Evolutionary conservation across 768 basidiomycete species (phyloP).

Genomic region (Trametes coccinea): DNA sequence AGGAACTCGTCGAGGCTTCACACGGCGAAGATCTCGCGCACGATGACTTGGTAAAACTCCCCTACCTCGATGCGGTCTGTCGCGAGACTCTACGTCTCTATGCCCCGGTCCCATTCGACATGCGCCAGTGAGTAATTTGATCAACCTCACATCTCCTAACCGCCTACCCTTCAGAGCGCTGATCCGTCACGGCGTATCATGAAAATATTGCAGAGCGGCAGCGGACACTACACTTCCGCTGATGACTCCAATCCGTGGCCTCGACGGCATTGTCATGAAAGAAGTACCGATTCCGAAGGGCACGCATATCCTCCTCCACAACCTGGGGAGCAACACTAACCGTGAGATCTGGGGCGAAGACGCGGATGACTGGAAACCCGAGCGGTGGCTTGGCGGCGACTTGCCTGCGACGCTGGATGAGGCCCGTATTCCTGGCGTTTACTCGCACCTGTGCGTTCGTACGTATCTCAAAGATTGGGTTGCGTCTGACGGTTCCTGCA

Average conservation of each 20-base stretch:
- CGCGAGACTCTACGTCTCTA: conserved; percentile 59
- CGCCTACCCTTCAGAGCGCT: too few species aligned
- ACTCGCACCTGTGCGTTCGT: conserved; percentile 19
- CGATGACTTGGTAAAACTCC: conserved; percentile 33
- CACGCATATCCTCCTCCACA: not conserved
- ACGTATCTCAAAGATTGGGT: too few species aligned
- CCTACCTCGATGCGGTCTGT: conserved; percentile 65
- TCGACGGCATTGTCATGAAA: conserved; percentile 38
- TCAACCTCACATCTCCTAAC: too few species aligned
- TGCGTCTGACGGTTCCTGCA: too few species aligned
- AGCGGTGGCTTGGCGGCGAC: conserved; percentile 16
- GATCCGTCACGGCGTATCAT: too few species aligned
- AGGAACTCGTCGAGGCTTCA: conserved; percentile 20
- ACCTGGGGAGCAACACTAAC: conserved; percentile 9
- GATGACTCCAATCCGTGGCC: conserved; percentile 36
- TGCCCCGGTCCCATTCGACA: not conserved
- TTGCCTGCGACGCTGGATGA: conserved; percentile 14
- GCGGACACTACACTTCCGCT: conserved; percentile 44
- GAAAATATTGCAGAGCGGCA: conserved; percentile 29
- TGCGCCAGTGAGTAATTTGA: conserved; percentile 5
- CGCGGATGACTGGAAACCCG: conserved; percentile 31
- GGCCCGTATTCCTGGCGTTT: conserved; percentile 17
- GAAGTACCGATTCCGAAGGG: conserved; percentile 41
- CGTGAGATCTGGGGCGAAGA: conserved; percentile 42
- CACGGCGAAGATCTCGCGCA: conserved; percentile 34